Evolutionary conservation across 768 basidiomycete species (phyloP), one percentile per base, ranked within the genome.

Genomic region (Termitomyces sp.): DNA sequence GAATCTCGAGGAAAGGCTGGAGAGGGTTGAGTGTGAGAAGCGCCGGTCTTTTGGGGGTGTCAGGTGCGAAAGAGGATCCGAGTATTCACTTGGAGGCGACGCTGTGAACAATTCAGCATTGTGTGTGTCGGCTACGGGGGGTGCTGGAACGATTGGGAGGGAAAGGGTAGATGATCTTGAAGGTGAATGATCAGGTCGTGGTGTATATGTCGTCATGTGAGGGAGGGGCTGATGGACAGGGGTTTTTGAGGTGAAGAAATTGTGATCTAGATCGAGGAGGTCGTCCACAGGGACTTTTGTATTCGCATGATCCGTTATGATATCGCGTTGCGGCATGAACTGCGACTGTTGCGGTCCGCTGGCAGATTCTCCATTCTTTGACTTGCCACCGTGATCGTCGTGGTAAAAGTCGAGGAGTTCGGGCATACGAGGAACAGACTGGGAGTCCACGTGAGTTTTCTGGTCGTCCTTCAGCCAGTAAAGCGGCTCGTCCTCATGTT

Each of bases 401-500:
- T 26, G n/a, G 26, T 41, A 9, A 41, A 52, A 41, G 22, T 28
- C 37, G 12, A 29, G 18, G n/a, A 29, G 37, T 6, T 39, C 16
- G 3, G 51, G n/a, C n/a, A 28, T 7, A 9, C 20, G 29, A 5
- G 10, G 22, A n/a, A 20, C 31, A n/a, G 29, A 37, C 12, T 46
- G 50, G 44, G 26, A 51, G 7, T 18, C n/a, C 12, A 6, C 6
- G 15, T 20, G 26, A 41, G 26, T 15, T 29, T 41, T n/a, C 12
- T n/a, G 18, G 16, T 52, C 52, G 33, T 72, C 68, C 34, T 71
- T 71, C 56, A 83, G 56, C 74, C 84, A 86, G 65, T 84, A 87
- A 62, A 89, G 67, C 1, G 87, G 87, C 67, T 90, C 87, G 51
- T 88, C 85, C 68, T 90, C 81, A 58, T 87, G 82, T 58, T 77